Base-by-base conservation (phyloP, 495 filamentous ascomycete genomes). In the Trichoderma asperelloides region DNA sequence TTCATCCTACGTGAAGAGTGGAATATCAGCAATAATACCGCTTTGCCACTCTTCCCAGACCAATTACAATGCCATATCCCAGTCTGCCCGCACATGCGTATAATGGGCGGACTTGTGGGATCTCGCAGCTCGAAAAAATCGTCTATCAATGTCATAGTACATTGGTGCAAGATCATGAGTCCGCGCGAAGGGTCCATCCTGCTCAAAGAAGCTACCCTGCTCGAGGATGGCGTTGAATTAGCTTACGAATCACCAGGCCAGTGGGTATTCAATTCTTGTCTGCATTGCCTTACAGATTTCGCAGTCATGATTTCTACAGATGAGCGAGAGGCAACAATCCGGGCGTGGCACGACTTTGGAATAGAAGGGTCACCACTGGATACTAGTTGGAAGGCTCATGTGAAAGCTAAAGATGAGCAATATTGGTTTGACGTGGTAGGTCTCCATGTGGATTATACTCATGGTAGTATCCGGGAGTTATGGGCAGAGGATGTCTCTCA, bases 41-140 rank as follows among this genome's bases (percentile, higher is more conserved):
- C 47, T 51, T 51, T 51, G 47, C 47, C 47, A 51, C 47, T 51
- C 47, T 51, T 51, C 47, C 47, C 47, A 51, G 47, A 51, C 47
- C 18, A 51, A n/a, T 51, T 7, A 51, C 16, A 8, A 21, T 51
- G 6, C 18, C 2, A 3, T 51, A 18, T 51, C 3, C 47, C 47
- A 21, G 47, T 51, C 47, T 51, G 47, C 47, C 47, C 47, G 15
- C 47, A 51, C 47, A 51, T 51, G 47, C 47, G n/a, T 21, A 51
- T 51, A n/a, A 16, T n/a, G 18, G n/a, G 47, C 18, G 47, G 47
- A 51, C 16, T n/a, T n/a, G 47, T n/a, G 47, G 21, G 47, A n/a
- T 51, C 47, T 51, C 47, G 47, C 47, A 51, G 18, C 21, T 51
- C 16, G 16, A 51, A 51, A n/a, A 3, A 51, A 51, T 51, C 16